A percentile compares a stretch with the other conserved stretches of the same genome.
phyloP scores from a whole-genome alignment of 1,284 basidiomycete species.

The Somion occarium region DNA sequence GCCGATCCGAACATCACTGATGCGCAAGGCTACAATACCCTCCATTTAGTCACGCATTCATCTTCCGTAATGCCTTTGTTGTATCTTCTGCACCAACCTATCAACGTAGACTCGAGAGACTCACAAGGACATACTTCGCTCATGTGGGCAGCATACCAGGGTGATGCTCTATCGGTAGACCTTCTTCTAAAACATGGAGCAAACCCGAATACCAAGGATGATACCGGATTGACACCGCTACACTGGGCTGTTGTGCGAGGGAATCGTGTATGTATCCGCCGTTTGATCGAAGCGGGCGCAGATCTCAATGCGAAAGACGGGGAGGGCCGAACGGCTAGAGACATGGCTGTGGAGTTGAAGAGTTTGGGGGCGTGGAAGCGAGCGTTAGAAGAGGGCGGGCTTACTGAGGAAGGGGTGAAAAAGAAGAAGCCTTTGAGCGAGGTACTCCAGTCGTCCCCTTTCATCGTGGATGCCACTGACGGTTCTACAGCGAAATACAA shows the following conservation, averaged over 20 bases:
- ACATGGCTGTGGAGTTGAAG: conserved; percentile 95
- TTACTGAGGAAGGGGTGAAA: conserved; percentile 73
- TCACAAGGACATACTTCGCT: conserved; percentile 91
- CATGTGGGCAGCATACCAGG: conserved; percentile 99
- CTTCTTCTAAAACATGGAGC: conserved; percentile 88
- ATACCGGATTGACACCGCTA: conserved; percentile 82
- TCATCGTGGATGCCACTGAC: conserved; percentile 8
- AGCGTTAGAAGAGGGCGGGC: conserved; percentile 83
- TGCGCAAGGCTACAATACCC: conserved; percentile 93
- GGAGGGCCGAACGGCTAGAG: conserved; percentile 84
- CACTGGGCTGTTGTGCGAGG: conserved; percentile 99
- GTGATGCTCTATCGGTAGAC: conserved; percentile 93
- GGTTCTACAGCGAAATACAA: conserved; percentile 63
- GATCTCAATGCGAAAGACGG: conserved; percentile 81
- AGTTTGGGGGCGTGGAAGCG: conserved; percentile 84
- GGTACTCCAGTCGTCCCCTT: conserved; percentile 36
- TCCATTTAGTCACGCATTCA: conserved; percentile 94
- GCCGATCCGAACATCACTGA: conserved; percentile 92
- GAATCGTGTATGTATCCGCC: conserved; percentile 81
- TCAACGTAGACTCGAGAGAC: conserved; percentile 86
- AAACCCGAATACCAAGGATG: conserved; percentile 71
- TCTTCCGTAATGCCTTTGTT: conserved; percentile 91
- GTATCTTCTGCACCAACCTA: conserved; percentile 89
- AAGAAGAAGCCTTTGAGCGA: conserved; percentile 67
- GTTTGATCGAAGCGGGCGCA: conserved; percentile 81